Conservation (phyloP, 305 asterid species). For the Fraxinus sp. region DNA sequence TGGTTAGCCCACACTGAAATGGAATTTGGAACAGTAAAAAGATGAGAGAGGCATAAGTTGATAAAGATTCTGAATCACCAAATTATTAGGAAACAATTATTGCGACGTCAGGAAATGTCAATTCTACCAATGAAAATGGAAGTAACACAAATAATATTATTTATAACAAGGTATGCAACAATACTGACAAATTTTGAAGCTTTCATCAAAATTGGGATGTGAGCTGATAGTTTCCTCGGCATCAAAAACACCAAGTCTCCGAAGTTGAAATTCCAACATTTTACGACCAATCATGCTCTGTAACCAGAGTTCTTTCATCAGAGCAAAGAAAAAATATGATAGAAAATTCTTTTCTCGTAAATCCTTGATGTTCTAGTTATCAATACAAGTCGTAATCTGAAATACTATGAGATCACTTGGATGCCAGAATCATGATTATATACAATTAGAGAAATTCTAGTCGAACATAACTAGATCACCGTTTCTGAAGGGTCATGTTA, state of each 20-base stretch:
- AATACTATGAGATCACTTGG: neutral
- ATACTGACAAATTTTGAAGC: conserved; percentile 74
- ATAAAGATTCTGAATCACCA: conserved; percentile 15
- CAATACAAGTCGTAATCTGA: neutral
- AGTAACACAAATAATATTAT: conserved; percentile 15
- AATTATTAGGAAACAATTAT: conserved; percentile 20
- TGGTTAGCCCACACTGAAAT: conserved; percentile 98
- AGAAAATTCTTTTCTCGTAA: conserved; percentile 10
- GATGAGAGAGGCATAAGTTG: conserved; percentile 23
- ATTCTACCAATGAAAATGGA: conserved; percentile 12
- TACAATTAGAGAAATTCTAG: neutral
- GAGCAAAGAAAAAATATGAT: conserved; percentile 1
- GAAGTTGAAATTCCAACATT: conserved; percentile 93
- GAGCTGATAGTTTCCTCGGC: conserved; percentile 84
- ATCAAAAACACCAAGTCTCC: conserved; percentile 82
- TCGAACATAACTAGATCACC: neutral
- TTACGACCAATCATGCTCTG: conserved; percentile 98
- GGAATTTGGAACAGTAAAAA: conserved; percentile 24
- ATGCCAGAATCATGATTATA: neutral
- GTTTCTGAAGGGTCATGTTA: neutral
- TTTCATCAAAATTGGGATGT: conserved; percentile 83
- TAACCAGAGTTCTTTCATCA: conserved; percentile 23
- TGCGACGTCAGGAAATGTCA: neutral
- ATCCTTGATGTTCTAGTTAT: neutral
- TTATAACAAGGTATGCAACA: conserved; percentile 12